These are phyloP conservation scores for Penicillium sp. DNA, from an alignment of 2,329 filamentous ascomycete species.

Conservation along the genomic window DNA sequence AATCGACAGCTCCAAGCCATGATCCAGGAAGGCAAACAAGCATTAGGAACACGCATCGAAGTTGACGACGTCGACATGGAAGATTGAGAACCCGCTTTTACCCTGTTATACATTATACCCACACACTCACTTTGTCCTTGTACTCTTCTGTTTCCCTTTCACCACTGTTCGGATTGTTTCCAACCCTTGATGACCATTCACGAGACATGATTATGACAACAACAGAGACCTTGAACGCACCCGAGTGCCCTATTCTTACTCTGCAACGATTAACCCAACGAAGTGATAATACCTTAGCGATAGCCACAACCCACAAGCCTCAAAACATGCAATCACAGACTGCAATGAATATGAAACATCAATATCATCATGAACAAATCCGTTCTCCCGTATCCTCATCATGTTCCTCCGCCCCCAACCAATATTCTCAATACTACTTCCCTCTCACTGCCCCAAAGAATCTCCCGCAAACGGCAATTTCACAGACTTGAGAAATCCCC, in stretches of 20 bases:
- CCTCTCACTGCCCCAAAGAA: neutral
- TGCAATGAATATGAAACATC: constrained; percentile 7
- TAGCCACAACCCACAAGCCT: neutral
- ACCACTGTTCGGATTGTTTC: neutral
- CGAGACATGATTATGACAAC: constrained; percentile 15
- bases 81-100: constrained; percentile 26
- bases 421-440: neutral
- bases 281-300: neutral
- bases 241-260: constrained; percentile 9
- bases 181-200: constrained; percentile 13
- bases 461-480: neutral
- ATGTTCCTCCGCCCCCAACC: neutral
- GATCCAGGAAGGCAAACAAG: constrained; percentile 87
- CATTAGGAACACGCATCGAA: constrained; percentile 75
- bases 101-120: constrained; percentile 4
- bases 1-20: constrained; percentile 81
- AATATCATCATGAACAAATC: constrained; percentile 4
- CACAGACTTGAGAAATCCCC: neutral
- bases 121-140: neutral
- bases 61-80: constrained; percentile 55
- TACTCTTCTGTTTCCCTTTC: neutral
- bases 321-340: neutral
- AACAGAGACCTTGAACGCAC: neutral
- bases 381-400: neutral
- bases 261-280: constrained; percentile 4